These are phyloP conservation scores for Debaryomyces tyrocola DNA, from an alignment of 805 yeast species.

Conservation along the genomic window DNA sequence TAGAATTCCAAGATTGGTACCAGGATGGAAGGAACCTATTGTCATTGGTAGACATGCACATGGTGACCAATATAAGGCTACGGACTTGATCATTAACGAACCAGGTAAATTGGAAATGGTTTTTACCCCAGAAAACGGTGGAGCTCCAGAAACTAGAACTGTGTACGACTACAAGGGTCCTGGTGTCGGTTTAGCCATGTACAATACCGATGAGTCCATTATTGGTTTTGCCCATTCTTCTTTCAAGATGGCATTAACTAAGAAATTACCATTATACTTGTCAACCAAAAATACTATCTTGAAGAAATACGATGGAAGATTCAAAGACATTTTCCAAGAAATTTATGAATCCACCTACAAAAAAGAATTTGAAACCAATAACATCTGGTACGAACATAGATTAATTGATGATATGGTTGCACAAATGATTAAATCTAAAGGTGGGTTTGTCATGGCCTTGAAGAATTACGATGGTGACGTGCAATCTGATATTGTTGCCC, in stretches of 20 bases:
- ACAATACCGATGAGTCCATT: conserved; percentile 78
- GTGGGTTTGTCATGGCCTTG: conserved; percentile 78
- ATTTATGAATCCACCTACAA: conserved; percentile 61
- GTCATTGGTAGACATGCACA: conserved; percentile 85
- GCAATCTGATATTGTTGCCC: conserved; percentile 82
- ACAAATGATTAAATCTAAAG: conserved; percentile 82
- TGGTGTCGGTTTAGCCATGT: conserved; percentile 82
- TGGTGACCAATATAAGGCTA: conserved; percentile 83
- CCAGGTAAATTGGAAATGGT: conserved; percentile 68
- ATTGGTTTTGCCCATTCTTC: conserved; percentile 78
- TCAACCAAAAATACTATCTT: conserved; percentile 81
- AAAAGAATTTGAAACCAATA: conserved; percentile 54
- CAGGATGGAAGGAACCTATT: conserved; percentile 80
- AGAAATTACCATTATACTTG: conserved; percentile 62
- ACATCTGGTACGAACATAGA: conserved; percentile 76
- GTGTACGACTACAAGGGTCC: conserved; percentile 65
- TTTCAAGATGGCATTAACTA: conserved; percentile 68
- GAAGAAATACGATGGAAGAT: conserved; percentile 80
- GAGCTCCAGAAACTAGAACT: conserved; percentile 44
- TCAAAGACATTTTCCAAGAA: conserved; percentile 76
- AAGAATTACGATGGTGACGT: conserved; percentile 88
- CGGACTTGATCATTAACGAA: conserved; percentile 65
- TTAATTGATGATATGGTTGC: conserved; percentile 88
- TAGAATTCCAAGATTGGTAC: conserved; percentile 73
- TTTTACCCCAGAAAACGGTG: conserved; percentile 62